Evolutionary conservation across 2,329 filamentous ascomycete genomes (phyloP).

Genomic region (Tolypocladium cylindrosporum): DNA sequence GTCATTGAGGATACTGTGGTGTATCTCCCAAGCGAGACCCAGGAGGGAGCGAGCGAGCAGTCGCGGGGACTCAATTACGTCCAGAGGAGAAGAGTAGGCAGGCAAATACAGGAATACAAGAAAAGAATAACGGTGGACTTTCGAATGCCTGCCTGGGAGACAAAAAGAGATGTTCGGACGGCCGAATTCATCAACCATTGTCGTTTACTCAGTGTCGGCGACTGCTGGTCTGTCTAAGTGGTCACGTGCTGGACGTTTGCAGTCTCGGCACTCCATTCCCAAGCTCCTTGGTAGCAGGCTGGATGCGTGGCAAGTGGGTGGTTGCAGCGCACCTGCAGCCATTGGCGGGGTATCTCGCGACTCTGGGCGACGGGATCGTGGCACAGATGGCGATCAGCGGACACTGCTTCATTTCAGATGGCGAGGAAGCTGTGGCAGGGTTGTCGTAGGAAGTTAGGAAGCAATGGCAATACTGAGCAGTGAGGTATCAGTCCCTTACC

Average conservation of each 20-base stretch:
- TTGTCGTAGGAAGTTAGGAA: not conserved
- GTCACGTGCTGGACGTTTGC: not conserved
- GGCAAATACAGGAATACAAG: not conserved
- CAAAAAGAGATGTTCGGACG: not conserved
- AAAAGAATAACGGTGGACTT: too few relatives aligned
- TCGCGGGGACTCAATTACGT: too few relatives aligned
- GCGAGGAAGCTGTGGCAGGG: not conserved
- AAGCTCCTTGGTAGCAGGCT: not conserved
- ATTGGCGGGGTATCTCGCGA: not conserved
- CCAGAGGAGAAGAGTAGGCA: not conserved
- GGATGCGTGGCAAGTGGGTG: not conserved
- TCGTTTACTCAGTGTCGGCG: not conserved
- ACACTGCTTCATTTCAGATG: not conserved
- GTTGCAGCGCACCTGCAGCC: not conserved
- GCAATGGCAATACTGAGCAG: not conserved
- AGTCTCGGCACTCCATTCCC: not conserved
- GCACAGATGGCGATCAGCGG: not conserved
- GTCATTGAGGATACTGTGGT: too few relatives aligned
- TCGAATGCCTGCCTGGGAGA: not conserved
- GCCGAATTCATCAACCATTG: not conserved
- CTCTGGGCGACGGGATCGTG: not conserved
- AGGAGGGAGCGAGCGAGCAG: too few relatives aligned
- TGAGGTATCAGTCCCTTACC: not conserved
- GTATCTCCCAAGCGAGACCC: too few relatives aligned
- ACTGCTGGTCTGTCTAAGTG: not conserved